Evolutionary conservation across 106 monocot genomes (phyloP).

Genomic region (Vanilla planifolia): DNA sequence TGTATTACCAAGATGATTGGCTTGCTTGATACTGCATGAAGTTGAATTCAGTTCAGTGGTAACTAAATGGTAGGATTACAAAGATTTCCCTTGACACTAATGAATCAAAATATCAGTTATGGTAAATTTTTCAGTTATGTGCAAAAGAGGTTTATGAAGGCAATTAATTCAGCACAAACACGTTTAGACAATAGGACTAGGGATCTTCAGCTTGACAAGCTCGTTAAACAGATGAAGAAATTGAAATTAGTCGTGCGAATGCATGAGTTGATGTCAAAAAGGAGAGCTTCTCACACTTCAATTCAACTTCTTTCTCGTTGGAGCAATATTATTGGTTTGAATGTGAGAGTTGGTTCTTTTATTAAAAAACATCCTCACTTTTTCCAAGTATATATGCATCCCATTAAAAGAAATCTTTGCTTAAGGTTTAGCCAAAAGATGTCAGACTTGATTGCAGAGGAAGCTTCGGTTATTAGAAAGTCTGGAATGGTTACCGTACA

Average conservation of each 20-base stretch:
- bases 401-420: conserved; percentile 28
- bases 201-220: conserved; percentile 59
- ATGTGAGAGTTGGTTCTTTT: conserved; percentile 42
- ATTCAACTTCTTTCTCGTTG: conserved; percentile 58
- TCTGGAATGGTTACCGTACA: conserved; percentile 13
- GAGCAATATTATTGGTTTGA: conserved; percentile 40
- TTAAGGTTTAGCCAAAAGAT: conserved; percentile 35
- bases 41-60: too few species aligned
- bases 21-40: too few species aligned
- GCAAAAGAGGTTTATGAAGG: conserved; percentile 58
- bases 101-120: background rate
- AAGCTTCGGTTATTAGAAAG: conserved; percentile 18
- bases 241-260: conserved; percentile 31
- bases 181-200: conserved; percentile 60
- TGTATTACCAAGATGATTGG: too few species aligned
- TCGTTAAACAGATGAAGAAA: conserved; percentile 44
- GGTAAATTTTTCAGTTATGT: background rate
- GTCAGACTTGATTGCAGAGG: conserved; percentile 45
- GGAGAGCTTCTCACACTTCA: conserved; percentile 32
- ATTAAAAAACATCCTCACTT: conserved; percentile 57
- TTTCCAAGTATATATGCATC: conserved; percentile 57
- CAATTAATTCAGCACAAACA: conserved; percentile 64
- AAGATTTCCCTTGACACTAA: background rate
- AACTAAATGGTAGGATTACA: background rate
- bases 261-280: conserved; percentile 31